Base-by-base conservation (phyloP, 78 protist genomes). In the Mastigamoeba balamuthi region DNA sequence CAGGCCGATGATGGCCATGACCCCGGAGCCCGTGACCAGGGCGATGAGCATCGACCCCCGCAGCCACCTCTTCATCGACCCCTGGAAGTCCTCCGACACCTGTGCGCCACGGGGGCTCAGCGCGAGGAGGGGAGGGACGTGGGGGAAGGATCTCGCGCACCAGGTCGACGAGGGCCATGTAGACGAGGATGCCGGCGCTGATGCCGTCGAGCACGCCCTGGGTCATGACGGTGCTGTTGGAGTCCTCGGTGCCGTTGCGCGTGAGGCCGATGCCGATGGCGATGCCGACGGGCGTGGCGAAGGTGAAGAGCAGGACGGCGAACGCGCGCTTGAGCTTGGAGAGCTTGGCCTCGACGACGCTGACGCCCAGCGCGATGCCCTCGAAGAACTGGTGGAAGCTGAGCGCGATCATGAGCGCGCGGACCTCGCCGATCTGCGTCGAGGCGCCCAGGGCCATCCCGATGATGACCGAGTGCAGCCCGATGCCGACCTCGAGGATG, bases 191-290 rank as follows among this genome's bases (percentile, higher is more conserved):
- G 43, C 87, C 87, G 66, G 87, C 76, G 27, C 77, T 74, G 38
- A 75, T 9, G 33, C 74, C 69, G 39, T 65, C 77, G 74, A 82
- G 65, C 27, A 76, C 38, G 28, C 87, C 87, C 53, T 70, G 78
- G 4, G 64, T 67, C 6, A 69, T n/a, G 40, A 65, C 36, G 66
- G 69, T 68, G 29, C 52, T 25, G 2, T 27, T 30, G 8, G 72
- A 68, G 52, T 66, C 40, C 25, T 42, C 53, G 41, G 42, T 48
- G 37, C 17, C 25, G 4, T 6, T 4, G n/a, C n/a, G n/a, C n/a
- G n/a, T n/a, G n/a, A n/a, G n/a, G 44, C 85, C 85, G 7, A 80
- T 42, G 30, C 87, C 87, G 75, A 82, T 75, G 0, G 74, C 78
- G 28, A 82, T 69, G 66, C 87, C 87, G 35, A 76, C 25, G 43